Evolutionary conservation across 108 stramenopile genomes (phyloP), one percentile per base, ranked within the genome.

Genomic region (Cyclotella atomus): DNA sequence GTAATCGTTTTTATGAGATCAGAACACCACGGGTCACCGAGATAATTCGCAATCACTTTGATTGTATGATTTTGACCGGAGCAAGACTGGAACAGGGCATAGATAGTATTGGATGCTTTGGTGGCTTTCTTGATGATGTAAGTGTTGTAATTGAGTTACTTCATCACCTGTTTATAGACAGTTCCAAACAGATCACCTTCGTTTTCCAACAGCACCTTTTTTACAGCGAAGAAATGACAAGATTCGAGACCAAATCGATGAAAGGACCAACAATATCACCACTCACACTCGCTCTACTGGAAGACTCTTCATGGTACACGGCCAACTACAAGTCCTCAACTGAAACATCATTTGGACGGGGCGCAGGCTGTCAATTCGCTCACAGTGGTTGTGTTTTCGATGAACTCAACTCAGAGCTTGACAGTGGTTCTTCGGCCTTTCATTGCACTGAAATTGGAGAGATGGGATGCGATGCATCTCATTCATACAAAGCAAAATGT

Each of bases 21-120:
- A 85, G 89, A n/a, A 93, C 89, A 7, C 89, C 92, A 10, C 87
- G 82, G 24, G 88, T 91, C 1, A 45, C 73, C 19, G 87, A 88
- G 63, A 88, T 91, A 17, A 89, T 89, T 20, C 78, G 88, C 25
- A 91, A 94, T 76, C 90, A 94, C 33, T 94, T 94, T 67, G 85
- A 87, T 64, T 94, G 92, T 56, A 88, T 91, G 77, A 47, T 73
- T 20, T 46, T 94, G 29, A 76, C 74, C 9, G 92, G 92, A 24
- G 92, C 89, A 34, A 89, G 89, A 50, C 71, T 91, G 28, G 89
- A 90, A 68, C 16, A 34, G 12, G 65, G 56, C 12, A 71, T 28
- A 33, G 61, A 68, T 24, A 32, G 63, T 19, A 65, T 56, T 36
- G 43, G 77, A n/a, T 78, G 77, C 29, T 71, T 67, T 67, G 77